phyloP scores from a whole-genome alignment of 2,329 filamentous ascomycete species.

The Penicillium expansum region DNA sequence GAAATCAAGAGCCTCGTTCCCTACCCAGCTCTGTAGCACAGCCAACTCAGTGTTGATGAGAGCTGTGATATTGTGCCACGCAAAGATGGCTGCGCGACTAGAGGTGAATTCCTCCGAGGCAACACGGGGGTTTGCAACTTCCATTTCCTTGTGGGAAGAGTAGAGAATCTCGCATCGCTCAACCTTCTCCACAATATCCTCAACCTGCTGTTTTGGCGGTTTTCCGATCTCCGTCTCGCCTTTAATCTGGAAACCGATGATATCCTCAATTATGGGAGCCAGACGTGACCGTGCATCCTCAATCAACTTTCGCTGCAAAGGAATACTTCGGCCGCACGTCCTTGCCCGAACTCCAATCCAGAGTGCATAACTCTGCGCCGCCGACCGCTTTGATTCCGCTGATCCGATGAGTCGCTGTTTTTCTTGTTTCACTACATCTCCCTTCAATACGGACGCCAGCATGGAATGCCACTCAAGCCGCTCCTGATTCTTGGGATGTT shows the following conservation, averaged over 20 bases:
- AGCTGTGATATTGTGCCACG: conserved; percentile 96
- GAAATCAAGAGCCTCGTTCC: conserved; percentile 93
- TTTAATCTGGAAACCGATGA: conserved; percentile 91
- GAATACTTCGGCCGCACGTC: conserved; percentile 76
- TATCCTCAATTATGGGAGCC: conserved; percentile 75
- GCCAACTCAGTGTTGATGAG: conserved; percentile 93
- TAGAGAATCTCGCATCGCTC: conserved; percentile 85
- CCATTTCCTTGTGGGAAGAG: conserved; percentile 73
- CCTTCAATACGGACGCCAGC: conserved; percentile 90
- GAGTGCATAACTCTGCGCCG: conserved; percentile 65
- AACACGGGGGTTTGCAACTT: conserved; percentile 70
- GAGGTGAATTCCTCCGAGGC: conserved; percentile 74
- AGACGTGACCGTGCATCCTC: conserved; percentile 76
- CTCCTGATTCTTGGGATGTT: conserved; percentile 83
- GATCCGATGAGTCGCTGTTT: conserved; percentile 92
- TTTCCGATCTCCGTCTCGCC: conserved; percentile 90
- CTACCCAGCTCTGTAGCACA: conserved; percentile 93
- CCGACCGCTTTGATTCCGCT: conserved; percentile 68
- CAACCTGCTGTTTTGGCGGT: conserved; percentile 80
- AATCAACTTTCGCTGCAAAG: conserved; percentile 80
- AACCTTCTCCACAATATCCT: conserved; percentile 84
- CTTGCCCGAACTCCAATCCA: conserved; percentile 88
- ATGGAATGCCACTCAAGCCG: conserved; percentile 97
- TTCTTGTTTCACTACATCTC: conserved; percentile 95
- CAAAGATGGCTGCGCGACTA: conserved; percentile 82